Conservation (phyloP, 176 grass and related monocot species). For the Urochloa ruziziensis region DNA sequence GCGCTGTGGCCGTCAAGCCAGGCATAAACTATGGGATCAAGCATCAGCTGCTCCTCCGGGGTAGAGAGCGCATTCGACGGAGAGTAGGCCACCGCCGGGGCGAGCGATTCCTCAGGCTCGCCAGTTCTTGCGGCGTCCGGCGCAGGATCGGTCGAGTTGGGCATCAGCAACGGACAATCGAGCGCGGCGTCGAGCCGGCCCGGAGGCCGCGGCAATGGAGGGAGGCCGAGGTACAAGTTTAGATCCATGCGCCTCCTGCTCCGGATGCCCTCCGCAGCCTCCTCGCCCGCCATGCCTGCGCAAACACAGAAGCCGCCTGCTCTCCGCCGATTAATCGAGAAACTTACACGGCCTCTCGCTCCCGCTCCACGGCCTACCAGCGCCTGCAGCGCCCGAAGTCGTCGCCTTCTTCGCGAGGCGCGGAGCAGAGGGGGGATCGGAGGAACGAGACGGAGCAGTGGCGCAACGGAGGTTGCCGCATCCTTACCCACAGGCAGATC, state of each 20-base stretch:
- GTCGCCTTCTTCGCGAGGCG: no score
- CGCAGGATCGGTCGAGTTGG: not conserved
- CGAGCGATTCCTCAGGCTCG: not conserved
- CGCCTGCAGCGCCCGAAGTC: no score
- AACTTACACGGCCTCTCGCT: no score
- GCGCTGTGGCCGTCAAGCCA: constrained; percentile 20
- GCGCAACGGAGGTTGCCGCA: no score
- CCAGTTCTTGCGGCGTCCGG: not conserved
- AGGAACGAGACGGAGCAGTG: no score
- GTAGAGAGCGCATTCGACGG: constrained; percentile 52
- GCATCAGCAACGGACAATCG: not conserved
- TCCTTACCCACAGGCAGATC: no score
- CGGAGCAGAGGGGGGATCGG: no score
- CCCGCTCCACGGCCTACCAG: no score
- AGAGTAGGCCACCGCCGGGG: constrained; percentile 5
- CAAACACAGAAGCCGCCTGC: no score
- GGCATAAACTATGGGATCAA: constrained; percentile 31
- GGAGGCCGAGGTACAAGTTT: constrained; percentile 63
- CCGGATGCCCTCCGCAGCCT: constrained; percentile 19
- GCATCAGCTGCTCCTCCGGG: constrained; percentile 29
- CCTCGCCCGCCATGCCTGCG: constrained; percentile 28
- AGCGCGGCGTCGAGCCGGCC: constrained; percentile 22
- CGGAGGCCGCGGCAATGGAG: constrained; percentile 42
- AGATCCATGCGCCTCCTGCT: constrained; percentile 53
- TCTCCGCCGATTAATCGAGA: not conserved